These are phyloP conservation scores for Cryptococcus sp. DNA, from an alignment of 1,284 basidiomycete genomes.

Conservation along the genomic window DNA sequence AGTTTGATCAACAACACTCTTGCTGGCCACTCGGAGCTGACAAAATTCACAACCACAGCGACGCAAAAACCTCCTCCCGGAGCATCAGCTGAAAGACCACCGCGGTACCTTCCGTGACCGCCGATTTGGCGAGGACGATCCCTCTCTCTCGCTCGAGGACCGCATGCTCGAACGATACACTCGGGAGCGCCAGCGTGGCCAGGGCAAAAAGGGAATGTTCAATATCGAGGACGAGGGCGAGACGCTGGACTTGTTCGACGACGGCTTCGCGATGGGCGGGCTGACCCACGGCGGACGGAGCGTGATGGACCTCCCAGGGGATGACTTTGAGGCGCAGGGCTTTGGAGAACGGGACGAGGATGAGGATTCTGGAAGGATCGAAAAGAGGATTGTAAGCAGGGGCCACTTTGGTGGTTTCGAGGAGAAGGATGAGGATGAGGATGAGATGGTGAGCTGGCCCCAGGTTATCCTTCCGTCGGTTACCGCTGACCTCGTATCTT, in stretches of 20 bases:
- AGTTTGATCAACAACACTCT: slow-evolving; percentile 27
- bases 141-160: slow-evolving; percentile 86
- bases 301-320: slow-evolving; percentile 63
- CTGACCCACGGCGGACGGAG: slow-evolving; percentile 91
- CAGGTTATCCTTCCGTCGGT: slow-evolving; percentile 1
- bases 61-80: slow-evolving; percentile 81
- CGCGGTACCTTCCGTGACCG: slow-evolving; percentile 88
- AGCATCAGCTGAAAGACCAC: slow-evolving; percentile 67
- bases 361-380: slow-evolving; percentile 64
- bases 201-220: slow-evolving; percentile 76
- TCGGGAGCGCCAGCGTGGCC: slow-evolving; percentile 62
- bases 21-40: neutral
- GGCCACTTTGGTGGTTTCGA: slow-evolving; percentile 84
- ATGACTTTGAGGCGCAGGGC: slow-evolving; percentile 81
- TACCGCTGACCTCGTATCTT: neutral
- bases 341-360: slow-evolving; percentile 65
- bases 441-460: slow-evolving; percentile 52
- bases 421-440: slow-evolving; percentile 62
- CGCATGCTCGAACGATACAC: slow-evolving; percentile 97
- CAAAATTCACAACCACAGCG: slow-evolving; percentile 57
- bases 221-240: slow-evolving; percentile 72
- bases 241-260: slow-evolving; percentile 57
- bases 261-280: slow-evolving; percentile 42
- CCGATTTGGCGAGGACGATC: slow-evolving; percentile 93
- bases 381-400: slow-evolving; percentile 61